phyloP scores from a whole-genome alignment of 805 yeast species.

The Yamadazyma nakazawae region DNA sequence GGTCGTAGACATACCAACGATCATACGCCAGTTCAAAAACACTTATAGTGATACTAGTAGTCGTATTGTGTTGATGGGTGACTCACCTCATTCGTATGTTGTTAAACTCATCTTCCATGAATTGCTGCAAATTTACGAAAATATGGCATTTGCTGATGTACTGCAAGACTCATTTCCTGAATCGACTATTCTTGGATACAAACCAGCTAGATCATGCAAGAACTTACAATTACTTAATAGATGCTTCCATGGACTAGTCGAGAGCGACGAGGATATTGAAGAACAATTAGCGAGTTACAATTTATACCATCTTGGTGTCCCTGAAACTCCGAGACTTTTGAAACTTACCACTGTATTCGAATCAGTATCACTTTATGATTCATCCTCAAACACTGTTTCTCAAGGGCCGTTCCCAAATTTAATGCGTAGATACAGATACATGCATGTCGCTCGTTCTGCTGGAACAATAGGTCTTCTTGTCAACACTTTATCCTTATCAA shows the following conservation, averaged over 20 bases:
- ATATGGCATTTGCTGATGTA: slow-evolving; percentile 33
- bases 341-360: slow-evolving; percentile 70
- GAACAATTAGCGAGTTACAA: slow-evolving; percentile 43
- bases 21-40: slow-evolving; percentile 39
- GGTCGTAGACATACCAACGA: slow-evolving; percentile 39
- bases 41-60: slow-evolving; percentile 34
- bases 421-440: slow-evolving; percentile 77
- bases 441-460: slow-evolving; percentile 87
- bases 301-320: slow-evolving; percentile 67
- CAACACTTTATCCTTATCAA: slow-evolving; percentile 79
- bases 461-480: slow-evolving; percentile 90
- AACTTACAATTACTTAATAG: slow-evolving; percentile 13
- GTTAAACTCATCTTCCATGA: slow-evolving; percentile 36
- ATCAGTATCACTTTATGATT: slow-evolving; percentile 50
- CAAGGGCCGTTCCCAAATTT: slow-evolving; percentile 74
- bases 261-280: slow-evolving; percentile 19
- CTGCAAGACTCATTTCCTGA: slow-evolving; percentile 22
- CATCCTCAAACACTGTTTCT: slow-evolving; percentile 26
- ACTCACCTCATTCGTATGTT: slow-evolving; percentile 58
- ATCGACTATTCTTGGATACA: slow-evolving; percentile 43
- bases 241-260: slow-evolving; percentile 10
- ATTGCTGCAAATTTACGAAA: slow-evolving; percentile 29
- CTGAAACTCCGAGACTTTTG: slow-evolving; percentile 76
- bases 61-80: slow-evolving; percentile 66
- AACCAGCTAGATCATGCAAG: slow-evolving; percentile 16